Percentiles rank a stretch among this genome's conserved stretches.
Conservation (phyloP, 2,329 filamentous ascomycete genomes). For the Ceratocystis alfenasii region DNA sequence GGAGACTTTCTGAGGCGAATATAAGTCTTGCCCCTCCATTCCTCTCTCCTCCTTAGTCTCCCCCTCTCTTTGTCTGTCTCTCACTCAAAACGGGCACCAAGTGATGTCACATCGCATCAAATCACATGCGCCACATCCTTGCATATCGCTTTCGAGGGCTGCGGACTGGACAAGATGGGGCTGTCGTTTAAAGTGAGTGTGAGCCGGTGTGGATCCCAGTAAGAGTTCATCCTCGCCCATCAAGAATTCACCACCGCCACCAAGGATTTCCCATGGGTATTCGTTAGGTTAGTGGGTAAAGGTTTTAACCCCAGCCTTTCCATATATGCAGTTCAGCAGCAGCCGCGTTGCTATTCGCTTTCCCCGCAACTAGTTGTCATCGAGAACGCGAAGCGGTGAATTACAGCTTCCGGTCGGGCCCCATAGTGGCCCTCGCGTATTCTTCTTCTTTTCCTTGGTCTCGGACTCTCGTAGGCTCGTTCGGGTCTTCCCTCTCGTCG, state of each 20-base stretch:
- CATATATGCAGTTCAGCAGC: background rate
- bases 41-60: constrained; percentile 3
- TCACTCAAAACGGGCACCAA: constrained; percentile 12
- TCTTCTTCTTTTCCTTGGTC: background rate
- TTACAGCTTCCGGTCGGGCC: background rate
- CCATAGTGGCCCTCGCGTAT: constrained; percentile 6
- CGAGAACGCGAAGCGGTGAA: background rate
- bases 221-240: background rate
- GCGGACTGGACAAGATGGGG: background rate
- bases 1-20: background rate
- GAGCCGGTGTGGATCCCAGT: background rate
- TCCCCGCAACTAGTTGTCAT: background rate
- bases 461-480: background rate
- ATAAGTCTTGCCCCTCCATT: background rate
- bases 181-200: background rate
- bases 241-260: background rate
- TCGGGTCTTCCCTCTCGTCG: background rate
- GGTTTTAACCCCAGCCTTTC: background rate
- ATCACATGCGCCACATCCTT: constrained; percentile 19
- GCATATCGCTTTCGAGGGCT: constrained; percentile 4
- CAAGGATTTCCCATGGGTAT: background rate
- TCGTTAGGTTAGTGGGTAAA: background rate
- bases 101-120: constrained; percentile 15
- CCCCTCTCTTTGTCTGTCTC: background rate
- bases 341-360: background rate